These are phyloP conservation scores for Linanthus parryae DNA, from an alignment of 148 eudicot species.

Conservation along the genomic window DNA sequence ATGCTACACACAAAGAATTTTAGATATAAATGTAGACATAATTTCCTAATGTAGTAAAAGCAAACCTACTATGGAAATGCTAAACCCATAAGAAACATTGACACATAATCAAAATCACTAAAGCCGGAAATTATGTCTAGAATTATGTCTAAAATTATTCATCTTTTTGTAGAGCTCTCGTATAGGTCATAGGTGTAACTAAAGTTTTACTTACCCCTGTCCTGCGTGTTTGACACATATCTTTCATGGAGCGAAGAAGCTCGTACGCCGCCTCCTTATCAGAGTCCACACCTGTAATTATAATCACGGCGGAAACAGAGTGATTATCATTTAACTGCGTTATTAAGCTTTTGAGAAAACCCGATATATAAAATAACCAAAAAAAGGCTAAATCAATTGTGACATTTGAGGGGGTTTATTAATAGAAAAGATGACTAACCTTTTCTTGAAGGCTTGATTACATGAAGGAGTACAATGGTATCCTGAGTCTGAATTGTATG, in stretches of 20 bases:
- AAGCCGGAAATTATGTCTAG: neutral
- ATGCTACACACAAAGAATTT: neutral
- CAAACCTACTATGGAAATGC: neutral
- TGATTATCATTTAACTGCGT: neutral
- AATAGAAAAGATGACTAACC: conserved; percentile 18
- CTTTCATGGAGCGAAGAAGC: conserved; percentile 55
- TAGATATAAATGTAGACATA: neutral
- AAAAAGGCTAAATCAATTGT: too few species aligned
- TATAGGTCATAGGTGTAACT: neutral
- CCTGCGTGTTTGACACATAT: conserved; percentile 41
- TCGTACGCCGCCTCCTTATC: conserved; percentile 42
- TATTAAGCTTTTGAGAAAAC: neutral
- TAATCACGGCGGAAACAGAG: neutral
- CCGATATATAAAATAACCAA: neutral
- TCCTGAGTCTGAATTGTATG: conserved; percentile 63
- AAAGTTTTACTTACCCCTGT: conserved; percentile 54
- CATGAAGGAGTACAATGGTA: conserved; percentile 49
- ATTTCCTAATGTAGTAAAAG: neutral
- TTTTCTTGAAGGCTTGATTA: conserved; percentile 29
- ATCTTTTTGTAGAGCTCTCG: neutral
- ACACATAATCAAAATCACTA: neutral
- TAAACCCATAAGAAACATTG: neutral
- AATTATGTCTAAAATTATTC: neutral
- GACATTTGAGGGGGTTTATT: too few species aligned
- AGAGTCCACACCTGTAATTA: conserved; percentile 31